phyloP scores from a whole-genome alignment of 768 basidiomycete genomes.

The Mycena galopus region DNA sequence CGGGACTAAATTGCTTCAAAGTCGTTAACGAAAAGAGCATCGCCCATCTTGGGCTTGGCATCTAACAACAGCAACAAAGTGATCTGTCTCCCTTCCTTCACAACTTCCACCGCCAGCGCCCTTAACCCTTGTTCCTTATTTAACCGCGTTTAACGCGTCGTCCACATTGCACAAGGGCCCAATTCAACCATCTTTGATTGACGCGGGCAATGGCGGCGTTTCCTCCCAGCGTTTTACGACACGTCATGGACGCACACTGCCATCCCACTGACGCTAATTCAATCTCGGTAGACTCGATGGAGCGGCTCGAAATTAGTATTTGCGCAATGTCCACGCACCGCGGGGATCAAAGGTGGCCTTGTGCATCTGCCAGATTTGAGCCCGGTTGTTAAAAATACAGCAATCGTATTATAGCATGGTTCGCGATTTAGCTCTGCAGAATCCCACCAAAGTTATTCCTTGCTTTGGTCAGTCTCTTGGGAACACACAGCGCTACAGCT shows the following conservation, averaged over 20 bases:
- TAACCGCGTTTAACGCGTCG: not conserved
- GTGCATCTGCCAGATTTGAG: not conserved
- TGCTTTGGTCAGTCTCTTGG: constrained; percentile 81
- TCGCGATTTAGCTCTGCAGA: constrained; percentile 67
- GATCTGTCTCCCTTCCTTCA: too few species aligned
- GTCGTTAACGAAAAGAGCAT: constrained; percentile 15
- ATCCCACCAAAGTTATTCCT: constrained; percentile 81
- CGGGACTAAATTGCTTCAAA: constrained; percentile 11
- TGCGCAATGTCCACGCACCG: constrained; percentile 85
- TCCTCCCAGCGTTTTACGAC: constrained; percentile 61
- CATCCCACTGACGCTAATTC: constrained; percentile 86
- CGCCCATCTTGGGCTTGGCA: too few species aligned
- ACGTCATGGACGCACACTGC: constrained; percentile 90
- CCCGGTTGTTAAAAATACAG: not conserved
- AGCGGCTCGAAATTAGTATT: constrained; percentile 71
- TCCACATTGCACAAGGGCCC: not conserved
- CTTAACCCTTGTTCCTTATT: too few species aligned
- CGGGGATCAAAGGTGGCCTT: constrained; percentile 70
- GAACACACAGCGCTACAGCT: not conserved
- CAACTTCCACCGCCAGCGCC: too few species aligned
- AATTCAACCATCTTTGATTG: not conserved
- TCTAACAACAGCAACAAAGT: too few species aligned
- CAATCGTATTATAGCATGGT: constrained; percentile 58
- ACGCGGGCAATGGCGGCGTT: not conserved
- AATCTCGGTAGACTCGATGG: constrained; percentile 62